A percentile compares a stretch with the other conserved stretches of the same genome.
Conservation (phyloP, 768 basidiomycete genomes). For the Brasilioporus rufonigricans region DNA sequence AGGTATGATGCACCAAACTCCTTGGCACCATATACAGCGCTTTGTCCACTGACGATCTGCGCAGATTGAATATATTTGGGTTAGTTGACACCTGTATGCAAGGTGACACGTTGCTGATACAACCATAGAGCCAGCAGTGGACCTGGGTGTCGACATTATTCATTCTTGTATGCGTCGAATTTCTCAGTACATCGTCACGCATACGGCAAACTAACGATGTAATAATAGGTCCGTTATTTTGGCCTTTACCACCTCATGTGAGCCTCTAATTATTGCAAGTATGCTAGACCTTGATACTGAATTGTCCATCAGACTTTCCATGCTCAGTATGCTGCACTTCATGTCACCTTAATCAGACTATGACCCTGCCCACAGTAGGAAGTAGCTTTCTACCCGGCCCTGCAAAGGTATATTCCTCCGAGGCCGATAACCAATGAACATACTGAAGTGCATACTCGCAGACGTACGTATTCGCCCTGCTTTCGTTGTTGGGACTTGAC, state of each 20-base stretch:
- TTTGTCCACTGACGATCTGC: not conserved
- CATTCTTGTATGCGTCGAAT: not conserved
- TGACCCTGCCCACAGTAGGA: not conserved
- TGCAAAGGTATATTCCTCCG: not conserved
- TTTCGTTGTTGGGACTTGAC: not conserved
- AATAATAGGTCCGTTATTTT: not conserved
- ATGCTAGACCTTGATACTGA: not conserved
- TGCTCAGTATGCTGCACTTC: not conserved
- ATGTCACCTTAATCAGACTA: not conserved
- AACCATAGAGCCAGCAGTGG: not conserved
- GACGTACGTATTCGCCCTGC: not conserved
- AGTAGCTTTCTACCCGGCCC: not conserved
- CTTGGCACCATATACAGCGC: no score
- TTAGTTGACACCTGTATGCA: not conserved
- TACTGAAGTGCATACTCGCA: not conserved
- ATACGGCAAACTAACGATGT: not conserved
- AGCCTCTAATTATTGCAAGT: not conserved
- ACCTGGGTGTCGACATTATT: not conserved
- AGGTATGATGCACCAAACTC: constrained; percentile 1
- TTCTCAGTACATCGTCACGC: not conserved
- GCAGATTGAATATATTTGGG: not conserved
- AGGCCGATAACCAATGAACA: not conserved
- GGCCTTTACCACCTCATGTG: not conserved
- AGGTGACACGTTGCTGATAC: not conserved
- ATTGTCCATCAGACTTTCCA: not conserved